Conservation (phyloP, 1,139 yeast species). For the Diutina ranongensis region DNA sequence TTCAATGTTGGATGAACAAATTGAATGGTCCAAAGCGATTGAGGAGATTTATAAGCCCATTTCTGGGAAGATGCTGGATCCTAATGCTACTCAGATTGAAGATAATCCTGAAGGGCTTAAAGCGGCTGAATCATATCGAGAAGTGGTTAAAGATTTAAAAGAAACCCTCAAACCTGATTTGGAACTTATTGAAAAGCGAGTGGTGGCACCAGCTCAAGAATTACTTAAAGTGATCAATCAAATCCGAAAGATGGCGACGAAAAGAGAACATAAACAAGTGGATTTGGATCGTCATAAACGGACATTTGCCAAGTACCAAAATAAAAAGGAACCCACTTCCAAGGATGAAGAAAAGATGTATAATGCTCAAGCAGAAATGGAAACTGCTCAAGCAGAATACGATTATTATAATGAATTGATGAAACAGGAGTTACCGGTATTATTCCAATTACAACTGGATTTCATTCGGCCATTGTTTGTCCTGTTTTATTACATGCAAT, state of each 20-base stretch:
- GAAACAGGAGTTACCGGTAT: conserved; percentile 76
- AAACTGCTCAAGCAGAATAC: conserved; percentile 88
- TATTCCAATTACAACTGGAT: conserved; percentile 82
- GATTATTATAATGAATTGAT: conserved; percentile 93
- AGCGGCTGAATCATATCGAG: conserved; percentile 88
- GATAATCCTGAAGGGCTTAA: conserved; percentile 94
- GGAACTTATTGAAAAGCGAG: conserved; percentile 81
- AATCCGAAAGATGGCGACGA: conserved; percentile 86
- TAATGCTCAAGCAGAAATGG: conserved; percentile 79
- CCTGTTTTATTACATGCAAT: conserved; percentile 92
- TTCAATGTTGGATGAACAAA: conserved; percentile 87
- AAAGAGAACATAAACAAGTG: conserved; percentile 90
- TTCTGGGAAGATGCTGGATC: conserved; percentile 84
- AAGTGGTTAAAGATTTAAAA: conserved; percentile 76
- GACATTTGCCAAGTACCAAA: conserved; percentile 58
- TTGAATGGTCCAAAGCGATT: conserved; percentile 86
- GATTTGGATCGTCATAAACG: conserved; percentile 83
- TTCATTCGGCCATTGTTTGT: conserved; percentile 90
- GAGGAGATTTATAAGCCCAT: conserved; percentile 96
- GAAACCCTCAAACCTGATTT: conserved; percentile 83
- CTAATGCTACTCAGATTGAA: conserved; percentile 66
- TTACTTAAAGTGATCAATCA: conserved; percentile 67
- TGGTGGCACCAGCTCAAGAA: conserved; percentile 89
- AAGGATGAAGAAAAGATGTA: conserved; percentile 90
- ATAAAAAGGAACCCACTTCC: conserved; percentile 68